Conservation (phyloP, 1,284 basidiomycete species). For the Phlebopus sp. region DNA sequence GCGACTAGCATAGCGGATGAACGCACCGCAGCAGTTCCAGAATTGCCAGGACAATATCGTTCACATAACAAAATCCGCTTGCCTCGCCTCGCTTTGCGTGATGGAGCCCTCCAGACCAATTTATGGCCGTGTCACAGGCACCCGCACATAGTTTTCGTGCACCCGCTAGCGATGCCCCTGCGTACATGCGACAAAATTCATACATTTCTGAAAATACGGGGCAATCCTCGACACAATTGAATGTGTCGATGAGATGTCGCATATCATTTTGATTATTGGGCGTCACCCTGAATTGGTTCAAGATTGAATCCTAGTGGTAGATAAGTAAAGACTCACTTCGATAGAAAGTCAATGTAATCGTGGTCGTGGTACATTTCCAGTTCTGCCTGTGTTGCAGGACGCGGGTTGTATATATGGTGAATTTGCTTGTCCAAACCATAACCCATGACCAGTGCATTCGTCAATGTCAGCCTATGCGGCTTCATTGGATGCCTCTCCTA, state of each 20-base stretch:
- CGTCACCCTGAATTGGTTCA: slow-evolving; percentile 58
- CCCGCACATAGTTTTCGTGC: slow-evolving; percentile 84
- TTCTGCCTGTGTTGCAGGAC: slow-evolving; percentile 86
- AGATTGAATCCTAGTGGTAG: neutral
- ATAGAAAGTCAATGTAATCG: slow-evolving; percentile 95
- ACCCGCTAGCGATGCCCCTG: slow-evolving; percentile 88
- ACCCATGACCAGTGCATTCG: slow-evolving; percentile 93
- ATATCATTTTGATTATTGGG: slow-evolving; percentile 76
- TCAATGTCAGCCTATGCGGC: slow-evolving; percentile 90
- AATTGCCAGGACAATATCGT: slow-evolving; percentile 92
- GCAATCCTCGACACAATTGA: slow-evolving; percentile 93
- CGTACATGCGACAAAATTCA: slow-evolving; percentile 89
- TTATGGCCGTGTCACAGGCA: slow-evolving; percentile 93
- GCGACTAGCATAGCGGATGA: neutral
- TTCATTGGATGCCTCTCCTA: slow-evolving; percentile 99
- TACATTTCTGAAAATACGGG: slow-evolving; percentile 93
- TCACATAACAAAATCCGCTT: slow-evolving; percentile 95
- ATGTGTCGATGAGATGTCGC: slow-evolving; percentile 73
- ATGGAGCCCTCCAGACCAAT: slow-evolving; percentile 95
- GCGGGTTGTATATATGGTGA: slow-evolving; percentile 86
- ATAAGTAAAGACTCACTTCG: slow-evolving; percentile 52
- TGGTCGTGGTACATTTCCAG: slow-evolving; percentile 89
- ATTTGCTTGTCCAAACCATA: slow-evolving; percentile 97
- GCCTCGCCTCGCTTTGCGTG: slow-evolving; percentile 96
- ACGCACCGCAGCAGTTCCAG: slow-evolving; percentile 85